Evolutionary conservation across 78 protist genomes (phyloP).

Genomic region (slime mould (Dictyostelium discoideum)): dicty_2.7 NC_007088.5:7801501-7802000

Average conservation of each 20-base stretch:
- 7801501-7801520: background rate
- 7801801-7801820: conserved; percentile 89
- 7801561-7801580: conserved; percentile 63
- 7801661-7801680: conserved; percentile 72
- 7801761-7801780: conserved; percentile 71
- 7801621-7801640: conserved; percentile 69
- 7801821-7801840: conserved; percentile 92
- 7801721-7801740: conserved; percentile 84
- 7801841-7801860: conserved; percentile 77
- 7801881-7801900: conserved; percentile 89
- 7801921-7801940: conserved; percentile 85
- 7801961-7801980: conserved; percentile 69
- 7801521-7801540: background rate
- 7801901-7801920: conserved; percentile 80
- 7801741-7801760: conserved; percentile 76
- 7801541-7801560: background rate
- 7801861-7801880: conserved; percentile 86
- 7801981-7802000: conserved; percentile 78
- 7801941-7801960: conserved; percentile 75
- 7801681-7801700: conserved; percentile 73
- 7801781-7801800: conserved; percentile 61
- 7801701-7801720: conserved; percentile 83
- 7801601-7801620: conserved; percentile 72
- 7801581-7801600: conserved; percentile 53
- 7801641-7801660: conserved; percentile 59